Evolutionary conservation across 106 monocot species (phyloP), one percentile per base, ranked within the genome.

Genomic region (Allium sativum): DNA sequence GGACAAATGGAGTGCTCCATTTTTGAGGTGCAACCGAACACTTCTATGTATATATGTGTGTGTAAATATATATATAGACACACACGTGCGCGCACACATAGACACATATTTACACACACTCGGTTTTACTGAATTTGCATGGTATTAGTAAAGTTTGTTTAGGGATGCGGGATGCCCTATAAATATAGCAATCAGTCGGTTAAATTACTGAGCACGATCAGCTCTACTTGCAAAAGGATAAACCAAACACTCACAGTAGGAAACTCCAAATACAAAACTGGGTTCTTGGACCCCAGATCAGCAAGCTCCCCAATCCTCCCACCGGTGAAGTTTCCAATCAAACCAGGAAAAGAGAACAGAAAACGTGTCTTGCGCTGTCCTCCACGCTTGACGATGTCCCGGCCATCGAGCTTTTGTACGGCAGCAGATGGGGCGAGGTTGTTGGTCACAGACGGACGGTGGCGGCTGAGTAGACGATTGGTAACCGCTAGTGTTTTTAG

Each of bases 271-370:
- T 96, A 96, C 19, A 96, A 77, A 22, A 84, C 57, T 4, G 96
- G 96, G 51, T 87, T 96, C 74, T 79, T 82, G 42, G 91, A 76
- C 40, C 73, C 77, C 47, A 91, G 91, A 58, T 87, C 67, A 54
- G 91, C 64, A 12, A 91, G 90, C 75, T 90, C 91, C 56, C 96
- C 96, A 21, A 96, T 45, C 56, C 77, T 72, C 16, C 96, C 96
- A 40, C 64, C 79, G 0, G 90, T 77, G 21, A 85, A 44, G 6
- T 90, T 90, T 13, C 82, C 87, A 14, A 96, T 72, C 71, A 91
- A 78, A 53, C 96, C 96, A 44, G 96, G 87, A 66, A 96, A 76
- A 45, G 91, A 96, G 76, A 96, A 96, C 53, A 96, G 87, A 78
- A 78, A 96, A 21, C 84, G 82, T 74, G 82, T 82, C 87, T 82